phyloP scores from a whole-genome alignment of 768 basidiomycete genomes.

The Suillus placidus region DNA sequence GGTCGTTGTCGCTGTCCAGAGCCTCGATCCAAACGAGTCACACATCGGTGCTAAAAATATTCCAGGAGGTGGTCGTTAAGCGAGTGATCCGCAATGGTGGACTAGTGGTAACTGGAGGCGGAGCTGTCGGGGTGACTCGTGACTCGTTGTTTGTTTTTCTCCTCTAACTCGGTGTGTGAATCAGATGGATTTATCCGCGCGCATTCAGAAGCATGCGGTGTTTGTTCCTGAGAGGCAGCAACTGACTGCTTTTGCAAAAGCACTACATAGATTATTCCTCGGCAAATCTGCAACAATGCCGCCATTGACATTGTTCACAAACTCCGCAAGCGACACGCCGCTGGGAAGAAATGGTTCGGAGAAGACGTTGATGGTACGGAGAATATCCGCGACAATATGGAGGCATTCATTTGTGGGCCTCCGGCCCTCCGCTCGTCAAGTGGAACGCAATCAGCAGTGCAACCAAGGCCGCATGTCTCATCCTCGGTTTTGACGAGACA shows the following conservation, averaged over 20 bases:
- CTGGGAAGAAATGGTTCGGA: constrained; percentile 87
- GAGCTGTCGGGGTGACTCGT: constrained; percentile 83
- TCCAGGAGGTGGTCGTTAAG: constrained; percentile 79
- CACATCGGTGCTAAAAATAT: no score
- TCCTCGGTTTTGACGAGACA: constrained; percentile 96
- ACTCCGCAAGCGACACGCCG: constrained; percentile 93
- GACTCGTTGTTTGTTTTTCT: neutral
- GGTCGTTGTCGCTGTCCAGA: no score
- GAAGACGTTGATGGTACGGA: constrained; percentile 91
- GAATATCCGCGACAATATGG: constrained; percentile 94
- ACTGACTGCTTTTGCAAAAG: constrained; percentile 93
- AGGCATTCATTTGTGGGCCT: constrained; percentile 98
- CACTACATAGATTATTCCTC: constrained; percentile 91
- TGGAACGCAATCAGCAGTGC: constrained; percentile 94
- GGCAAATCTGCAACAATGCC: constrained; percentile 98
- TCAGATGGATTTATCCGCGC: constrained; percentile 95
- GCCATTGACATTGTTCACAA: constrained; percentile 55
- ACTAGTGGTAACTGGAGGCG: constrained; percentile 96
- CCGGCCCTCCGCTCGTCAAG: constrained; percentile 94
- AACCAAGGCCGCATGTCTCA: constrained; percentile 93
- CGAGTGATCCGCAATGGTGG: constrained; percentile 93
- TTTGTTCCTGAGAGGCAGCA: constrained; percentile 89
- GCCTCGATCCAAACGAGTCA: no score
- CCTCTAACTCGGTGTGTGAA: neutral
- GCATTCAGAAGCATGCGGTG: constrained; percentile 86